Conservation (phyloP, 495 filamentous ascomycete species). For the Aspergillus funiculosus region DNA sequence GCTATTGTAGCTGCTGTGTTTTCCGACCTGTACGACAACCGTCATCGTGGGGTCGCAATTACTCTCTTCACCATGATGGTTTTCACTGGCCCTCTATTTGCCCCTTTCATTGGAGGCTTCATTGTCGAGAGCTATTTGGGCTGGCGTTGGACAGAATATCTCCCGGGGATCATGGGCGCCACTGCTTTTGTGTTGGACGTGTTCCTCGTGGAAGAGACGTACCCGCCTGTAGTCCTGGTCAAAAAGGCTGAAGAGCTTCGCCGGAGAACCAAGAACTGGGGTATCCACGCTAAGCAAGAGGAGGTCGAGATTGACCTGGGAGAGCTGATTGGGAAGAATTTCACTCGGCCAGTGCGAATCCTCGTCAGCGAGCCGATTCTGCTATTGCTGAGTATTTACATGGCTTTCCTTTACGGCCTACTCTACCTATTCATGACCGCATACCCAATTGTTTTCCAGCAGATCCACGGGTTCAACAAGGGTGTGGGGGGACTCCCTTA, state of each 20-base stretch:
- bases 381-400: conserved; percentile 66
- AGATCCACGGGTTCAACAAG: conserved; percentile 58
- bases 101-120: conserved; percentile 82
- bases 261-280: conserved; percentile 82
- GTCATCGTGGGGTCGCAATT: conserved; percentile 66
- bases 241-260: conserved; percentile 72
- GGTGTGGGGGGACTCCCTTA: conserved; percentile 71
- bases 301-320: conserved; percentile 81
- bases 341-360: conserved; percentile 70
- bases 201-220: conserved; percentile 74
- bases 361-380: conserved; percentile 80
- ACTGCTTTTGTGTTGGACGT: conserved; percentile 63
- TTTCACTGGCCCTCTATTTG: conserved; percentile 74
- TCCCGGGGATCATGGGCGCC: conserved; percentile 69
- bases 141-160: conserved; percentile 85
- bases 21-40: conserved; percentile 81
- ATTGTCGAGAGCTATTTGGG: conserved; percentile 63
- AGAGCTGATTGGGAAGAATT: conserved; percentile 78
- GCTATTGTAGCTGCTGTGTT: conserved; percentile 84
- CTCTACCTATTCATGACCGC: conserved; percentile 78
- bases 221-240: conserved; percentile 74
- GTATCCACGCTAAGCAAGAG: conserved; percentile 89
- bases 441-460: conserved; percentile 73
- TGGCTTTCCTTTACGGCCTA: conserved; percentile 77
- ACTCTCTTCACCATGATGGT: conserved; percentile 81